Base-by-base conservation (phyloP, 1,139 yeast species). In the Pichia sp. region DNA sequence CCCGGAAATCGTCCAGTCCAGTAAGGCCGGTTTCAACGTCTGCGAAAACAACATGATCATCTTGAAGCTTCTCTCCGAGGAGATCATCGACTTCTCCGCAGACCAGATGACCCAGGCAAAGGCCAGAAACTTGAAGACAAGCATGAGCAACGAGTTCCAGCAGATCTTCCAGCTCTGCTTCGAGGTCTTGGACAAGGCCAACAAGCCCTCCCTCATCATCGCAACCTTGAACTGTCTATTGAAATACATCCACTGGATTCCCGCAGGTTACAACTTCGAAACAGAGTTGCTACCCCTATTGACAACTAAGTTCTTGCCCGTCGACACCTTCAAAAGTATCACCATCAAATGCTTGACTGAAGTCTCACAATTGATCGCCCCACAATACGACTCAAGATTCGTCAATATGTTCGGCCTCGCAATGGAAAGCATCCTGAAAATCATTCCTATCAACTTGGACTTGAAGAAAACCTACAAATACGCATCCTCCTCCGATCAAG, bases 1-100 rank as follows among this genome's bases (percentile, higher is more conserved):
- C 53, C 97, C 98, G 13, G 99, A 95, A 69, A 81, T 93, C 59
- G 95, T 93, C 47, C 80, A 80, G 60, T 85, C 96, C 61, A 86
- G 96, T 52, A 82, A 90, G 60, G 83, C 95, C 19, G 87, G 95
- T 45, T 82, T 87, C 71, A 92, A 90, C 65, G 97, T 93, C 50
- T 95, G 99, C 75, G 99, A 93, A 72, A 93, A 93, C 73, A 93
- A 93, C 72, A 93, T 93, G 98, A 84, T 85, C 61, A 92, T 95
- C 58, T 78, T 93, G 69, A 87, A 87, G 65, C 77, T 93, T 62
- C 79, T 93, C 62, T 85, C 95, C 57, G 99, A 93, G 75, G 99
- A 93, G 72, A 95, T 93, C 41, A 95, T 92, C 70, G 99, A 95
- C 72, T 95, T 78, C 69, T 85, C 95, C 45, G 90, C 92, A 50